A percentile compares a stretch with the other conserved stretches of the same genome.
Conservation (phyloP, 257 asterid genomes). For the Petunia secreta region DNA sequence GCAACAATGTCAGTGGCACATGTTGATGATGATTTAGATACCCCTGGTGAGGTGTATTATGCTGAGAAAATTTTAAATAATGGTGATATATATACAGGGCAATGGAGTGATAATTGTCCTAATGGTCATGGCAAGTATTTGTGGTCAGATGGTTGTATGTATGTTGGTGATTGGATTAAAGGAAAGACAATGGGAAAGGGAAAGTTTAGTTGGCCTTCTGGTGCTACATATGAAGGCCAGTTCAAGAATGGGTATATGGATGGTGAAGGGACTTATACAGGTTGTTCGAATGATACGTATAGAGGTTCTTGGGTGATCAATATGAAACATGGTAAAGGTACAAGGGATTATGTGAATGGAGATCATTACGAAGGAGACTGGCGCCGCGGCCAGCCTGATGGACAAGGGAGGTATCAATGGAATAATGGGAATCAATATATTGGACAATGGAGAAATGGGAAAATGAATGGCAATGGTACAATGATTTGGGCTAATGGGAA, state of each 20-base stretch:
- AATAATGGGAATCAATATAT: constrained; percentile 69
- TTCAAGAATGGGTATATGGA: constrained; percentile 83
- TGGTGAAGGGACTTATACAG: constrained; percentile 83
- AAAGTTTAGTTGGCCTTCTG: constrained; percentile 90
- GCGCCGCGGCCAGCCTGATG: constrained; percentile 66
- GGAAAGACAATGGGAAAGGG: constrained; percentile 76
- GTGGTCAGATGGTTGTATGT: constrained; percentile 94
- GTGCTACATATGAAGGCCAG: constrained; percentile 85
- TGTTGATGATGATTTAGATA: constrained; percentile 69
- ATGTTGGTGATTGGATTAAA: constrained; percentile 76
- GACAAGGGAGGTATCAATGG: constrained; percentile 87
- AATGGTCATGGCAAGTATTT: constrained; percentile 73
- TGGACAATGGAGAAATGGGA: constrained; percentile 80
- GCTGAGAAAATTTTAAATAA: constrained; percentile 64
- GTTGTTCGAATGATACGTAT: constrained; percentile 61
- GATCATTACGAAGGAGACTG: constrained; percentile 79
- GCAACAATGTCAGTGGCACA: constrained; percentile 89
- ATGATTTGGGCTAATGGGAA: constrained; percentile 78
- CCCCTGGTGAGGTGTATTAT: constrained; percentile 46
- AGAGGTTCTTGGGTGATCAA: constrained; percentile 74
- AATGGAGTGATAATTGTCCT: constrained; percentile 68
- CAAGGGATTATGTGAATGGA: constrained; percentile 61
- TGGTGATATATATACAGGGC: constrained; percentile 79
- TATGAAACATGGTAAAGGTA: constrained; percentile 73
- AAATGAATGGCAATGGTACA: constrained; percentile 75